Percentiles rank a stretch among this genome's conserved stretches.
Evolutionary conservation across 2,329 filamentous ascomycete species (phyloP).

Genomic region (Xylariomycetidae sp.): DNA sequence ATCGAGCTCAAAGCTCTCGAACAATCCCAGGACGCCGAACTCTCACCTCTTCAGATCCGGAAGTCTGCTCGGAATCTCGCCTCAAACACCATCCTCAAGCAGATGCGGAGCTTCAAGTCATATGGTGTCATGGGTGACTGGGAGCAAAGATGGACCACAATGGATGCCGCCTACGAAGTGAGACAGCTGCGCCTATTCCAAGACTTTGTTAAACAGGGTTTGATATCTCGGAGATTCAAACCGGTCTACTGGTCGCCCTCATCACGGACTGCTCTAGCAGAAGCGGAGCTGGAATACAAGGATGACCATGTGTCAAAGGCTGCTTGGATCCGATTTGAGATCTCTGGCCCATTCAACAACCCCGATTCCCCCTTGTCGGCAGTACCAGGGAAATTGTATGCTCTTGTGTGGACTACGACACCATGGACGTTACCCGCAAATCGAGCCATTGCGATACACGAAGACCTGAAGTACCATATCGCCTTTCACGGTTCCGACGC

Average conservation of each 20-base stretch:
- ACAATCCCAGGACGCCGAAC: slow-evolving; percentile 30
- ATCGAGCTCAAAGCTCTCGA: slow-evolving; percentile 95
- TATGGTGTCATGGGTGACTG: slow-evolving; percentile 80
- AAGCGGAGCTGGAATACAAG: slow-evolving; percentile 79
- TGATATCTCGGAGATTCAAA: slow-evolving; percentile 74
- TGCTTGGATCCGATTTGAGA: slow-evolving; percentile 75
- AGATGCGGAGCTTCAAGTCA: slow-evolving; percentile 66
- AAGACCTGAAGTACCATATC: slow-evolving; percentile 67
- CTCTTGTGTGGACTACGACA: slow-evolving; percentile 98
- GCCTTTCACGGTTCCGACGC: slow-evolving; percentile 52
- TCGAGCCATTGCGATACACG: slow-evolving; percentile 75
- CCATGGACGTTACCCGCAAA: slow-evolving; percentile 97
- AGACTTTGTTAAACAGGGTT: slow-evolving; percentile 63
- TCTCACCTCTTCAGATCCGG: slow-evolving; percentile 54
- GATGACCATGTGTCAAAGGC: slow-evolving; percentile 66
- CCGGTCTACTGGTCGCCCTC: slow-evolving; percentile 85
- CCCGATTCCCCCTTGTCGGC: too few species aligned
- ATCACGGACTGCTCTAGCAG: slow-evolving; percentile 71
- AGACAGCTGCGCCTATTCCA: slow-evolving; percentile 70
- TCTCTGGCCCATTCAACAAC: slow-evolving; percentile 36
- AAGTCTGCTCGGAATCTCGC: slow-evolving; percentile 61
- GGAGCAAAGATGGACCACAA: slow-evolving; percentile 70
- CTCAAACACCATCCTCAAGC: slow-evolving; percentile 59
- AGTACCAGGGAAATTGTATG: slow-evolving; percentile 53
- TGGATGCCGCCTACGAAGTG: slow-evolving; percentile 70